Evolutionary conservation across 129 eudicot species (phyloP), one percentile per base, ranked within the genome.

Genomic region (sunflower (Helianthus annuus)): DNA sequence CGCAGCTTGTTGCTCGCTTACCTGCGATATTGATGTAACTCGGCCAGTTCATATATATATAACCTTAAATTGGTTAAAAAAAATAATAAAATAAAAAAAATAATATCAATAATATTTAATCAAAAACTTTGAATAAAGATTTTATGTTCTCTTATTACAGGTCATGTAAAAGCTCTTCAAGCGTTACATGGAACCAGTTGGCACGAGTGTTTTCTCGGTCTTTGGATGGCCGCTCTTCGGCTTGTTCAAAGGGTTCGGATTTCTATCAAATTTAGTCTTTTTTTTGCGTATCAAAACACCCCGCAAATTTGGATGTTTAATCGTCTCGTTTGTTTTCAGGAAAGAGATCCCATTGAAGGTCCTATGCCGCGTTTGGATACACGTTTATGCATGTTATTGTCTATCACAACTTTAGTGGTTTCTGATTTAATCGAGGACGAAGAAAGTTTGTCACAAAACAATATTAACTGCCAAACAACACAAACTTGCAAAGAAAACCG

Each of bases 321-420:
- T 75, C 22, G 48, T 68, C 17, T 24, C 57, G 56, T 13, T 51
- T 66, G 49, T 32, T 75, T 68, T 56, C 72, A 93, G 98, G 98
- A 93, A 78, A 82, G 98, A 70, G 95, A 93, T 87, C 96, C 98
- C 45, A 87, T 93, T 70, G 98, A 93, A 80, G 98, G 98, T 22
- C 98, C 98, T 19, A 87, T 85, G 84, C 98, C 98, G 77, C 98
- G 88, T 39, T 81, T 89, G 32, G 98, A 87, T 71, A 84, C 96
- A 74, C 95, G 97, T 49, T 75, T 93, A 82, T 83, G 96, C 88
- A 82, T 93, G 91, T 75, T 93, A 77, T 83, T 93, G 51, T 87
- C 95, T 4, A 78, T 93, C 49, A 84, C 87, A 70, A 82, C 92
- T 24, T 90, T 93, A 36, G 96, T 90, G 76, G 86, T 87, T 79